phyloP scores from a whole-genome alignment of 352 stramenopile genomes.

The Pythium guiyangense region DNA sequence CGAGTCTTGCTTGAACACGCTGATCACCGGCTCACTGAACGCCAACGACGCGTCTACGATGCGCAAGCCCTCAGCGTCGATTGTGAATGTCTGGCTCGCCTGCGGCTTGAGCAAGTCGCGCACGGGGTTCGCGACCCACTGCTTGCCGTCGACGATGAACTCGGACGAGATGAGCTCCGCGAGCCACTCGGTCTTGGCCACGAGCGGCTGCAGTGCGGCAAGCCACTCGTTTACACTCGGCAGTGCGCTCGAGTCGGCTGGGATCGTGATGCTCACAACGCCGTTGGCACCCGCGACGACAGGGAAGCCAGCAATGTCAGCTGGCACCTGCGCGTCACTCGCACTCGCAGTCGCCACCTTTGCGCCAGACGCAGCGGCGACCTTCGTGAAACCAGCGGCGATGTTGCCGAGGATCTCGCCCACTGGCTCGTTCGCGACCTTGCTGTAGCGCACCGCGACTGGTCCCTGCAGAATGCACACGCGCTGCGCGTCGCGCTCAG shows the following conservation, averaged over 20 bases:
- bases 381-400: conserved; percentile 42
- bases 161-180: no score
- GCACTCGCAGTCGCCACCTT: conserved; percentile 1
- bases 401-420: conserved; percentile 72
- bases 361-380: conserved; percentile 27
- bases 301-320: conserved; percentile 20
- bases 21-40: no score
- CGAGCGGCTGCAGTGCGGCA: background rate
- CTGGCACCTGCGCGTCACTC: conserved; percentile 7
- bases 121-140: no score
- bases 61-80: no score
- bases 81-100: no score
- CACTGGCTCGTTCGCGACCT: conserved; percentile 65
- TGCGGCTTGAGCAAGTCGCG: no score
- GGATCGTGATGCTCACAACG: background rate
- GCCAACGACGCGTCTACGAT: no score
- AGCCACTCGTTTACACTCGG: background rate
- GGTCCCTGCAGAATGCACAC: conserved; percentile 84
- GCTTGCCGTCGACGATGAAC: no score
- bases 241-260: background rate
- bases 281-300: background rate
- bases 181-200: conserved; percentile 31
- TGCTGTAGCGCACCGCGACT: conserved; percentile 79
- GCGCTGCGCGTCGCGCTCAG: conserved; percentile 65
- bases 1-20: no score